These are phyloP conservation scores for Alternaria sp. DNA, from an alignment of 2,329 filamentous ascomycete genomes.

Conservation along the genomic window DNA sequence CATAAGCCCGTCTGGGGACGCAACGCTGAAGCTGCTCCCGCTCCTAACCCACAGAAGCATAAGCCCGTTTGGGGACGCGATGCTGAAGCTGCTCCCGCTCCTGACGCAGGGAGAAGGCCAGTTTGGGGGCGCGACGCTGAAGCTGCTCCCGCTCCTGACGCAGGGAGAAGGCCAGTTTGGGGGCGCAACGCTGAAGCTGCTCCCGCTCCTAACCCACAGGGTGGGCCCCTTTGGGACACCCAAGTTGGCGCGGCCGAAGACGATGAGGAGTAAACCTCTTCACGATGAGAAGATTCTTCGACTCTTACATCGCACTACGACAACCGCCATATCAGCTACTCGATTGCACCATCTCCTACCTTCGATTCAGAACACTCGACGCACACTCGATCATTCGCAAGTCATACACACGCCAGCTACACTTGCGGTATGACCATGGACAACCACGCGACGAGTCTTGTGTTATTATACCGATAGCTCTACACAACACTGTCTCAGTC, in stretches of 20 bases:
- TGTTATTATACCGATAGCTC: conserved; percentile 10
- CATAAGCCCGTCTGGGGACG: conserved; percentile 6
- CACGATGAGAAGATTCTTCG: background rate
- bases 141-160: background rate
- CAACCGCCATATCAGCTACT: background rate
- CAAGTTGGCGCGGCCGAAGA: background rate
- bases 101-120: background rate
- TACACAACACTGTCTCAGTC: background rate
- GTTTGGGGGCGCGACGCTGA: background rate
- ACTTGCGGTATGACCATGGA: background rate
- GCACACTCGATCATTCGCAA: background rate
- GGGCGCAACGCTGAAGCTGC: conserved; percentile 44
- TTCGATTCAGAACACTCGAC: conserved; percentile 5
- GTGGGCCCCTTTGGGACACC: background rate
- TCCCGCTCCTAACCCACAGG: background rate
- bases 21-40: conserved; percentile 14
- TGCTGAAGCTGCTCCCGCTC: background rate
- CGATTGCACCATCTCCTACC: background rate
- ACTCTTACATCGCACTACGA: background rate
- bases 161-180: background rate
- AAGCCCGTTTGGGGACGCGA: background rate
- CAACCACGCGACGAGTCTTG: background rate
- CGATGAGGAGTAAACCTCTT: conserved; percentile 1
- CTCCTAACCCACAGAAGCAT: conserved; percentile 20
- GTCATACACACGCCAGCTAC: background rate